Base-by-base conservation (phyloP, 176 grass and related monocot genomes). In the Avena atlantica region DNA sequence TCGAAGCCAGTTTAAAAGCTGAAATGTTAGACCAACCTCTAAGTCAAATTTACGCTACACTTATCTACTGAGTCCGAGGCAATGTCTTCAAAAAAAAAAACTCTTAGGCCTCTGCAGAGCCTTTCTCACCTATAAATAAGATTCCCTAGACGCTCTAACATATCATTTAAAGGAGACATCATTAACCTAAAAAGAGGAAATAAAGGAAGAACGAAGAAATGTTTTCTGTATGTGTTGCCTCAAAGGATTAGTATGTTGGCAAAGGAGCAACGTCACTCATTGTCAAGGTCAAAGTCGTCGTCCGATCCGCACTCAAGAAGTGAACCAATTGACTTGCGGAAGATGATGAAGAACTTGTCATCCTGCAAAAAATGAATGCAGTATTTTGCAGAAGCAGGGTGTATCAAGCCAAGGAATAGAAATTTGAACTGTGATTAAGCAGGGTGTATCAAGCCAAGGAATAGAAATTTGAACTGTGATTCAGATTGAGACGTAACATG, bases 321-420 rank as follows among this genome's bases (percentile, higher is more conserved):
- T 5, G 91, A 92, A 48, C 93, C 93, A 70, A 92, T 91, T 6
- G 91, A 94, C 82, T 95, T 98, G 78, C 93, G 89, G 42, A 97
- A 77, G 72, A 92, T 45, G 70, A 84, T 92, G 78, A 95, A 93
- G 58, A 90, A 89, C 82, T 86, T 95, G 57, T 88, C 88, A 79
- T 92, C 86, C 93, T 98, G 90, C 50, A 42, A 76, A 56, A 64
- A 47, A 42, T 42, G 75, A 83, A 87, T 37, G 51, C 12, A 84
- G 11, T 80, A 24, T 80, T 40, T 25, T 74, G 29, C 29, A 58
- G 52, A 9, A 23, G 23, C 2, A 82, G 15, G 15, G 63, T 48
- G 23, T 57, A 6, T 17, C 62, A 55, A 76, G 40, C 14, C 69
- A 81, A 49, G 45, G 42, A 60, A 74, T 24, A 73, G 25, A 40